Evolutionary conservation across 73 alveolate genomes (phyloP).

Genomic region (Blepharisma stoltei): DNA sequence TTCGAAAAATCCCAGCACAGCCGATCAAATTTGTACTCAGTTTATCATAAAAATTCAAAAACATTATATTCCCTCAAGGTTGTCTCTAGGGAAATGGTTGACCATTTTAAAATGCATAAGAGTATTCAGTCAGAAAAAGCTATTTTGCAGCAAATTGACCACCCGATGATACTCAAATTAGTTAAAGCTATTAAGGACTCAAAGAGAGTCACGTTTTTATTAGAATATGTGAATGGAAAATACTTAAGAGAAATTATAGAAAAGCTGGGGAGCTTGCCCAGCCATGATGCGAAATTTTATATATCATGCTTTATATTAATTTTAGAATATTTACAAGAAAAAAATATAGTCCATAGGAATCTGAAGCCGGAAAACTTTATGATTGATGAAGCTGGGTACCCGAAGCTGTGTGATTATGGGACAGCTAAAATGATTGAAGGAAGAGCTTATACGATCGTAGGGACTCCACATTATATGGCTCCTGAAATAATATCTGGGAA

Average conservation of each 20-base stretch:
- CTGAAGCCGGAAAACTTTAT: constrained; percentile 20
- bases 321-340: constrained; percentile 8
- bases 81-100: neutral
- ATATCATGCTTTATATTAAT: neutral
- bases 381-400: constrained; percentile 19
- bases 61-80: neutral
- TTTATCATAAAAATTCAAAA: neutral
- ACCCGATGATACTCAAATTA: constrained; percentile 6
- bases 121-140: neutral
- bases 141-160: neutral
- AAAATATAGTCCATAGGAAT: neutral
- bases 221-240: constrained; percentile 24
- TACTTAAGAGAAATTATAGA: neutral
- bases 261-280: neutral
- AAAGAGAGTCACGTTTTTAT: neutral
- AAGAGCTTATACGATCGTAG: constrained; percentile 18
- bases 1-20: constrained; percentile 1
- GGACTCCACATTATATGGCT: constrained; percentile 34
- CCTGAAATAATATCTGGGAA: constrained; percentile 24
- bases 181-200: constrained; percentile 24
- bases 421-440: constrained; percentile 24
- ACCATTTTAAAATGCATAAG: neutral
- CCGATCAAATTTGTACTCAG: neutral
- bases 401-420: neutral
- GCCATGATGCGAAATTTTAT: neutral